Conservation (phyloP, 768 basidiomycete genomes). For the Thelephora ganbajun region DNA sequence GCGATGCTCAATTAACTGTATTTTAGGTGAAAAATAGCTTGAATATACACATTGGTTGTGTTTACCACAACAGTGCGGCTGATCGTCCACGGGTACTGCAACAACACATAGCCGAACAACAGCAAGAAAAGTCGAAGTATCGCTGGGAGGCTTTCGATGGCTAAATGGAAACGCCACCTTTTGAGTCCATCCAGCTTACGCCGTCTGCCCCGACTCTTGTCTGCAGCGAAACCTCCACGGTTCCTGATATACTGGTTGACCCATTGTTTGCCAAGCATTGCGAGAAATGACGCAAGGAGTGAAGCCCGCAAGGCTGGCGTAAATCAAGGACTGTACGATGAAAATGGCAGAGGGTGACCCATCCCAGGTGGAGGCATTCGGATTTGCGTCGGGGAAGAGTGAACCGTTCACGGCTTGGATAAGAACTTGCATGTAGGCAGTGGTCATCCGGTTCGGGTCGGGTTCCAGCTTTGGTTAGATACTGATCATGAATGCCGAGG, state of each 20-base stretch:
- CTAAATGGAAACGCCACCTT: too few relatives aligned
- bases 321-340: constrained; percentile 7
- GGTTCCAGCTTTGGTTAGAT: not conserved
- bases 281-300: constrained; percentile 9
- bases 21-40: too few relatives aligned
- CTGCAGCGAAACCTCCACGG: too few relatives aligned
- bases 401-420: not conserved
- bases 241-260: not conserved
- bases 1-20: too few relatives aligned
- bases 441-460: not conserved
- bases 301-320: constrained; percentile 9
- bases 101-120: too few relatives aligned
- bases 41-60: too few relatives aligned
- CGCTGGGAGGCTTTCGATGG: too few relatives aligned
- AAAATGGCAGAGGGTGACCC: constrained; percentile 3
- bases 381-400: not conserved
- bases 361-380: not conserved
- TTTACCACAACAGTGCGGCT: too few relatives aligned
- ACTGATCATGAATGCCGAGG: not conserved
- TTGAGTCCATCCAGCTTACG: too few relatives aligned
- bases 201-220: too few relatives aligned
- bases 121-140: too few relatives aligned
- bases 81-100: too few relatives aligned
- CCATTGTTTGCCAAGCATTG: constrained; percentile 11
- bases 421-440: not conserved